Percentiles rank a stretch among this genome's conserved stretches.
phyloP scores from a whole-genome alignment of 2,329 filamentous ascomycete species.

The Podosphaera leucotricha region DNA sequence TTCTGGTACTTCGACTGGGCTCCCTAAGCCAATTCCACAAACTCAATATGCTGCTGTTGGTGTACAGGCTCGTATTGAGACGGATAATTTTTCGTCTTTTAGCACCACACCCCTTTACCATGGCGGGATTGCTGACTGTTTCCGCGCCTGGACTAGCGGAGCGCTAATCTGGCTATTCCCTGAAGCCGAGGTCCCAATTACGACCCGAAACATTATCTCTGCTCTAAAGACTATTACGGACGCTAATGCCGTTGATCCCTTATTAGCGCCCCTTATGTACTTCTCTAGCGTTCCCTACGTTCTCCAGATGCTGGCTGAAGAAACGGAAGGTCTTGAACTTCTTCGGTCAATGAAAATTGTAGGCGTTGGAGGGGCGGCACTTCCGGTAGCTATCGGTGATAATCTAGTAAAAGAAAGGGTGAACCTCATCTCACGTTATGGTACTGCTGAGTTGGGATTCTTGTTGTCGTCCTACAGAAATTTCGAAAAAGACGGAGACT shows the following conservation, averaged over 20 bases:
- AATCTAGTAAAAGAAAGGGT: slow-evolving; percentile 25
- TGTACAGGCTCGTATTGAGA: slow-evolving; percentile 25
- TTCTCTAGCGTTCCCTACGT: slow-evolving; percentile 40
- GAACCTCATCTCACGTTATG: slow-evolving; percentile 36
- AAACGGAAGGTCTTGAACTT: slow-evolving; percentile 19
- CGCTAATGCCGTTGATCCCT: slow-evolving; percentile 4
- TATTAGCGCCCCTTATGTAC: slow-evolving; percentile 21
- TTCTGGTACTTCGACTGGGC: slow-evolving; percentile 38
- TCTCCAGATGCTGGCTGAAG: slow-evolving; percentile 26
- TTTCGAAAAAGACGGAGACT: slow-evolving; percentile 29
- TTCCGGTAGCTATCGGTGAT: slow-evolving; percentile 29
- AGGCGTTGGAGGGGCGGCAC: slow-evolving; percentile 37
- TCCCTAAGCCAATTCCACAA: slow-evolving; percentile 39
- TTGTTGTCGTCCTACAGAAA: slow-evolving; percentile 36
- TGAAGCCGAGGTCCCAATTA: slow-evolving; percentile 29
- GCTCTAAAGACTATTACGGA: slow-evolving; percentile 17
- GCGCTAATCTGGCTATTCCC: slow-evolving; percentile 40
- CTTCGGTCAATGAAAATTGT: slow-evolving; percentile 33
- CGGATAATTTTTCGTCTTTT: slow-evolving; percentile 25
- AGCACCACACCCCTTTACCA: slow-evolving; percentile 43
- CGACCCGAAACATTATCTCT: slow-evolving; percentile 25
- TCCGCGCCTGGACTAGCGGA: slow-evolving; percentile 35
- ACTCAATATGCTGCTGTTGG: slow-evolving; percentile 29
- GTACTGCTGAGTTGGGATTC: slow-evolving; percentile 43
- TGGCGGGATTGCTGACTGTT: slow-evolving; percentile 37